Evolutionary conservation across 805 yeast species (phyloP).

Genomic region (Starmerella scarabaei): DNA sequence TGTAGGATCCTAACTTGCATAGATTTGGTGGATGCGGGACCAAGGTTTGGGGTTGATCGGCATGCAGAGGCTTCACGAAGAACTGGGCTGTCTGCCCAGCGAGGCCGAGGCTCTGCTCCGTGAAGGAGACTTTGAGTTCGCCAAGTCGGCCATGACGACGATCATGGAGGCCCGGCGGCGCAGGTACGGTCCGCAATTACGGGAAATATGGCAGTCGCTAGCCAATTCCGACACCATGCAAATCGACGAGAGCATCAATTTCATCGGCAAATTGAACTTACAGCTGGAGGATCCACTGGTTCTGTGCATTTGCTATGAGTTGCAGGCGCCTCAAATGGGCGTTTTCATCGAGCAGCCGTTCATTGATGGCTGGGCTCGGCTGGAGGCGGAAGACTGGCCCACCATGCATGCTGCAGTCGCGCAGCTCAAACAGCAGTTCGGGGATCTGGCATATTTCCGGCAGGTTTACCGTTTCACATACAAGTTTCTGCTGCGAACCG

Average conservation of each 20-base stretch:
- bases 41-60: no score
- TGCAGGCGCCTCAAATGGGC: slow-evolving; percentile 58
- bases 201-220: slow-evolving; percentile 8
- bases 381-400: slow-evolving; percentile 25
- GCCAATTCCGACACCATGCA: slow-evolving; percentile 34
- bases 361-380: slow-evolving; percentile 44
- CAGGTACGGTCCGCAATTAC: slow-evolving; percentile 5
- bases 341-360: slow-evolving; percentile 41
- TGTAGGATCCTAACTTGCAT: no score
- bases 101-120: slow-evolving; percentile 15
- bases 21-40: no score
- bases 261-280: slow-evolving; percentile 51
- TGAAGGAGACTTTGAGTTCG: slow-evolving; percentile 1
- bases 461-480: slow-evolving; percentile 61
- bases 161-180: slow-evolving; percentile 9
- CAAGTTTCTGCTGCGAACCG: slow-evolving; percentile 35
- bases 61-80: no score
- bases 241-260: slow-evolving; percentile 63
- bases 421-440: slow-evolving; percentile 28
- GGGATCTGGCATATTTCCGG: slow-evolving; percentile 36
- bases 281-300: slow-evolving; percentile 65
- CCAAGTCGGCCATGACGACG: not conserved
- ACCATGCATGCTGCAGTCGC: slow-evolving; percentile 36
- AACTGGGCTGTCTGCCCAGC: slow-evolving; percentile 14
- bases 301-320: slow-evolving; percentile 54